Evolutionary conservation across 352 stramenopile species (phyloP).

Genomic region (Hyaloperonospora brassicae): DNA sequence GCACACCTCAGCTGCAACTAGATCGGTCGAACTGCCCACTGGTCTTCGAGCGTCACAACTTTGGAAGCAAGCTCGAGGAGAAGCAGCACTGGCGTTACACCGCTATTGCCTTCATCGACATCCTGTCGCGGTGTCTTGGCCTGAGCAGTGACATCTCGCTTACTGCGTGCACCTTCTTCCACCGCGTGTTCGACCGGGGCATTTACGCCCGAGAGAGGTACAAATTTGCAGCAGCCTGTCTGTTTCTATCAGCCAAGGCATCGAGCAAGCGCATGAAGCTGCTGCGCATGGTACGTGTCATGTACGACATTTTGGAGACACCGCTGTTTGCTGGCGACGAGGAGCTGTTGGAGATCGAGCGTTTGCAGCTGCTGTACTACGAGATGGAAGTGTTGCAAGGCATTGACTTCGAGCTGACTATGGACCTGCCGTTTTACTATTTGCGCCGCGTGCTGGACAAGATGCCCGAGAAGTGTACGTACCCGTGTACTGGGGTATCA

Average conservation of each 20-base stretch:
- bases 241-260: conserved; percentile 76
- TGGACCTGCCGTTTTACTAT: conserved; percentile 69
- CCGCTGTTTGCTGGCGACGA: conserved; percentile 65
- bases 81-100: conserved; percentile 83
- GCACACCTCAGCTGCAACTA: conserved; percentile 39
- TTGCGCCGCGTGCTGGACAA: conserved; percentile 49
- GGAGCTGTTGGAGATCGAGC: conserved; percentile 80
- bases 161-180: conserved; percentile 71
- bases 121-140: conserved; percentile 54
- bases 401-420: conserved; percentile 75
- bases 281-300: conserved; percentile 75
- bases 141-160: conserved; percentile 62
- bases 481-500: not conserved
- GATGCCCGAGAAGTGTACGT: conserved; percentile 70
- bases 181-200: conserved; percentile 69
- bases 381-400: conserved; percentile 79
- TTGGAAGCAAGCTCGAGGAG: conserved; percentile 47
- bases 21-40: conserved; percentile 67
- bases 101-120: conserved; percentile 73
- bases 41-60: conserved; percentile 60
- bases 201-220: conserved; percentile 74
- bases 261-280: conserved; percentile 85
- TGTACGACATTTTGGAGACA: conserved; percentile 78
- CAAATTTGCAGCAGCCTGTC: conserved; percentile 74
- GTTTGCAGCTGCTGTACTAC: conserved; percentile 78